Percentiles rank a stretch among this genome's conserved stretches.
These are phyloP conservation scores for Dactylorhiza incarnata DNA, from an alignment of 106 monocot genomes.

Conservation along the genomic window DNA sequence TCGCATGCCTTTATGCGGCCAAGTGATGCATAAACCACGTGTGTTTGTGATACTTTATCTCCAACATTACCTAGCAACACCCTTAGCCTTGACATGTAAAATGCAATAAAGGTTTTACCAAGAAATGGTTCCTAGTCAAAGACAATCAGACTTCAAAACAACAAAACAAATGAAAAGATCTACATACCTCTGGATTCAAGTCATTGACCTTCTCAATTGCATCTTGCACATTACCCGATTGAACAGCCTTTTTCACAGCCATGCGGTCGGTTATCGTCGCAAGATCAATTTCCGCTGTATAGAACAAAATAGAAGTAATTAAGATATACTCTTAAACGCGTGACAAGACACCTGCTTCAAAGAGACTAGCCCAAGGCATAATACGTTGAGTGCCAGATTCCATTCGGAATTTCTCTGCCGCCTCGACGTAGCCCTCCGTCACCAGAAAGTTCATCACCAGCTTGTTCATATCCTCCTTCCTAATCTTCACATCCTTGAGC, in stretches of 20 bases:
- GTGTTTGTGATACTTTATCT: too few species aligned
- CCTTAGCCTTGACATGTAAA: too few species aligned
- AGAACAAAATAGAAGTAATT: conserved; percentile 3
- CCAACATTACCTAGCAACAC: too few species aligned
- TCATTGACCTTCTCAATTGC: conserved; percentile 96
- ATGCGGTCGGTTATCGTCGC: conserved; percentile 82
- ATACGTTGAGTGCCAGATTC: conserved; percentile 71
- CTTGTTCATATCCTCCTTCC: conserved; percentile 60
- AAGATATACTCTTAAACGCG: not conserved
- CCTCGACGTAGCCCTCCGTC: conserved; percentile 49
- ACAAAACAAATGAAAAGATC: not conserved
- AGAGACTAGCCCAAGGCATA: not conserved
- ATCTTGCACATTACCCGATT: conserved; percentile 81
- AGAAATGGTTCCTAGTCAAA: not conserved
- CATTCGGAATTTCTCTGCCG: conserved; percentile 45
- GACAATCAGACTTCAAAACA: not conserved
- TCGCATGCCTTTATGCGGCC: too few species aligned
- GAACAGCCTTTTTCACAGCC: conserved; percentile 92
- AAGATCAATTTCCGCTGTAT: conserved; percentile 78
- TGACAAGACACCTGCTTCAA: not conserved
- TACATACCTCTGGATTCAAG: conserved; percentile 75
- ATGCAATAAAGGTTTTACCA: not conserved
- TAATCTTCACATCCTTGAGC: conserved; percentile 41
- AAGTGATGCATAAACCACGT: too few species aligned
- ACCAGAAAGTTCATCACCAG: conserved; percentile 66